Conservation (phyloP, 1,284 basidiomycete species). For the Tilletiopsis washingtonensis region DNA sequence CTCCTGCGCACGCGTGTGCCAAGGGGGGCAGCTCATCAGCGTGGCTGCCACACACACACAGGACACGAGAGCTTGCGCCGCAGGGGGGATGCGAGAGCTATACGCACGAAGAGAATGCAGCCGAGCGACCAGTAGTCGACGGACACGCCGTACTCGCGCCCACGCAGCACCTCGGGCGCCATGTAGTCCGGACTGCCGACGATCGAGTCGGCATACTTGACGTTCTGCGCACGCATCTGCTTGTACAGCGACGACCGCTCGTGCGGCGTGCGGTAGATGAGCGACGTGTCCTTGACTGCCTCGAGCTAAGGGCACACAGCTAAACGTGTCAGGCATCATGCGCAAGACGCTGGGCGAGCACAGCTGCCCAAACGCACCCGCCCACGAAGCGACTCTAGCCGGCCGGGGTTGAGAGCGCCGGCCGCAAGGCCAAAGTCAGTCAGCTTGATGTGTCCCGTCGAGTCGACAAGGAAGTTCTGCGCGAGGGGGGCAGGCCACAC, state of each 20-base stretch:
- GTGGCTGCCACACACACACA: too few species aligned
- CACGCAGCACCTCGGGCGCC: constrained; percentile 75
- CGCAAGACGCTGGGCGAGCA: neutral
- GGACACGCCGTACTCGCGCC: constrained; percentile 85
- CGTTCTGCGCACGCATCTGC: constrained; percentile 80
- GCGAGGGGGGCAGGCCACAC: neutral
- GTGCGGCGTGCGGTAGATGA: constrained; percentile 83
- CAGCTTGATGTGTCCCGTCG: constrained; percentile 91
- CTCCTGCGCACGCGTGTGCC: constrained; percentile 46
- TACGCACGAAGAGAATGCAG: constrained; percentile 72
- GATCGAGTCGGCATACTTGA: constrained; percentile 85
- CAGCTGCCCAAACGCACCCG: constrained; percentile 59
- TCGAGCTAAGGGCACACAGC: constrained; percentile 60
- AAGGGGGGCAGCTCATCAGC: too few species aligned
- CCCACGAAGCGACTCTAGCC: constrained; percentile 87
- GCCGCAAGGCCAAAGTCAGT: constrained; percentile 98
- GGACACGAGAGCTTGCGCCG: too few species aligned
- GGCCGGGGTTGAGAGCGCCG: constrained; percentile 85
- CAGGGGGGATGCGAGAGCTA: too few species aligned
- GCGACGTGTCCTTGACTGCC: constrained; percentile 86
- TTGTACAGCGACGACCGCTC: constrained; percentile 93
- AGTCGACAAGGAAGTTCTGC: constrained; percentile 89
- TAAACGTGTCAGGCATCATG: neutral
- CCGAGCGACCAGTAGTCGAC: constrained; percentile 99
- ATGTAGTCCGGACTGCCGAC: constrained; percentile 94